Base-by-base conservation (phyloP, 768 basidiomycete genomes). In the Russula compacta region DNA sequence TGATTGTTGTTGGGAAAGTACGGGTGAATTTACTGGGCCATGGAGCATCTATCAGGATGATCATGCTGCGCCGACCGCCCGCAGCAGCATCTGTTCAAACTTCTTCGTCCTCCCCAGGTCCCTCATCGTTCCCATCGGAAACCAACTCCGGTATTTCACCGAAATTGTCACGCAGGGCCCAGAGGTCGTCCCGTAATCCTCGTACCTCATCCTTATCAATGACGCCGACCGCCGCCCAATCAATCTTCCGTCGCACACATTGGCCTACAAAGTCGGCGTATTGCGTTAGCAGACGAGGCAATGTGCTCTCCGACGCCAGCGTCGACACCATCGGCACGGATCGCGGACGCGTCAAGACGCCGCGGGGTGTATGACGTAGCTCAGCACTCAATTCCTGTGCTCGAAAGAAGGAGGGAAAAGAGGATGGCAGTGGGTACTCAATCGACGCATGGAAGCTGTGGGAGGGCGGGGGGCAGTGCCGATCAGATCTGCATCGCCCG, bases 381-480 rank as follows among this genome's bases (percentile, higher is more conserved):
- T 24, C 55, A 4, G 21, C 61, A 52, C 42, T 67, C 35, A 64
- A 48, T 12, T 58, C 51, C 59, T 66, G 58, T 65, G 50, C 46
- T 29, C 50, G 36, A 67, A 80, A 77, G 51, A 81, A 75, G 4
- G 69, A 66, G 6, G 85, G 84, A 68, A 83, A 86, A 7, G 85
- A 85, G 35, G 78, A 77, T 7, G 84, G 81, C 17, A 85, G 69
- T 8, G 85, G 83, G 67, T 81, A 87, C n/a, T 78, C 70, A 8
- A 76, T 71, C 4, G 77, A 69, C 79, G 80, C 32, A 76, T 71
- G 59, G 82, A 86, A 64, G 40, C 67, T 59, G 58, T 57, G 38
- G 10, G 29, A 12, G 29, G 19, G 36, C 15, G 12, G 12, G 32
- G 42, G 21, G 57, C 61, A 19, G 46, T 53, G 40, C 44, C 39